A percentile compares a stretch with the other conserved stretches of the same genome.
Evolutionary conservation across 345 rosid genomes (phyloP).

Genomic region (Anacardium occidentale): DNA sequence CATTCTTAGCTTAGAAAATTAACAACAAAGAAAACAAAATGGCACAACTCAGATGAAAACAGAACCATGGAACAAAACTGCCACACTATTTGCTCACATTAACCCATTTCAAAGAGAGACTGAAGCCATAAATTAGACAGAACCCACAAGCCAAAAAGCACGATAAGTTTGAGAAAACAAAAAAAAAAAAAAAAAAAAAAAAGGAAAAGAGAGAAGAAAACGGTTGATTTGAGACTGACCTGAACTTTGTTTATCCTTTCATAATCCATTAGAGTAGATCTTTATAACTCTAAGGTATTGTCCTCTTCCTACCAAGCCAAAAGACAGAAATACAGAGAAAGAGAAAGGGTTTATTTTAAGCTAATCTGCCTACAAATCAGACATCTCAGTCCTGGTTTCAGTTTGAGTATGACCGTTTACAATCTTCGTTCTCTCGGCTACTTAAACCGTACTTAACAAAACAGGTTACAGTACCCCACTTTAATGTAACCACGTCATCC

Average conservation of each 20-base stretch:
- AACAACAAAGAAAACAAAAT: neutral
- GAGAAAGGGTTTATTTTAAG: neutral
- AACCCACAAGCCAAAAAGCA: neutral
- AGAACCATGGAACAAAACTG: too few species aligned
- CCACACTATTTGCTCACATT: too few species aligned
- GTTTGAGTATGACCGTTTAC: too few species aligned
- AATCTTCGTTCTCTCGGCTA: neutral
- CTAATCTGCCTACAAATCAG: neutral
- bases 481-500: slow-evolving; percentile 52
- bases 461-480: slow-evolving; percentile 22
- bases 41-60: too few species aligned
- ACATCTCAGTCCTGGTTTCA: too few species aligned
- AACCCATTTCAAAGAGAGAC: neutral
- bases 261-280: slow-evolving; percentile 68
- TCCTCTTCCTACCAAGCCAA: slow-evolving; percentile 3
- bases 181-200: neutral
- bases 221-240: slow-evolving; percentile 33
- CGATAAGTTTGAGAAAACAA: neutral
- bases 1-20: too few species aligned
- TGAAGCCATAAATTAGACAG: neutral
- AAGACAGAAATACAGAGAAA: neutral
- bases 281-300: too few species aligned
- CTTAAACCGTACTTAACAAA: neutral
- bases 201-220: slow-evolving; percentile 16
- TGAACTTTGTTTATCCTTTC: slow-evolving; percentile 89